Conservation (phyloP, 2,329 filamentous ascomycete species). For the Tolypocladium ophioglossoides region DNA sequence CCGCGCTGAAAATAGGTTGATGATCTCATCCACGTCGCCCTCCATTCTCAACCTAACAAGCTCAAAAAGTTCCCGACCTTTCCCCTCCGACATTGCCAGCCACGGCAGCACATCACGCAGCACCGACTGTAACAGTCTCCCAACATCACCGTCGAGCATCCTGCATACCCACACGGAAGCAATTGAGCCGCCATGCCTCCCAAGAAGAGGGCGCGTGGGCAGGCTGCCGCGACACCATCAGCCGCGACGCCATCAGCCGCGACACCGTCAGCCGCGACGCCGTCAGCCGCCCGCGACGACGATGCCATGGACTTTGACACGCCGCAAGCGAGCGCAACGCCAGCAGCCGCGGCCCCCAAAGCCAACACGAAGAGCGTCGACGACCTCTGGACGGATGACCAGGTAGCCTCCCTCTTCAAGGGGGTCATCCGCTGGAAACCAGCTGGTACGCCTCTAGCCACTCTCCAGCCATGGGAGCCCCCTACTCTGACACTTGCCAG, state of each 20-base stretch:
- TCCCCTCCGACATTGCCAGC: background rate
- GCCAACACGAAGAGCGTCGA: conserved; percentile 22
- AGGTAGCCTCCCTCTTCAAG: conserved; percentile 87
- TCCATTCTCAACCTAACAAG: background rate
- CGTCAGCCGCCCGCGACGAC: conserved; percentile 40
- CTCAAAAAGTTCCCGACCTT: background rate
- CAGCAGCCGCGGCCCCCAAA: conserved; percentile 13
- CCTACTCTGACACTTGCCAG: conserved; percentile 26
- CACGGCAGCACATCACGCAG: background rate
- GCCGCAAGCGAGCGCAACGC: conserved; percentile 41
- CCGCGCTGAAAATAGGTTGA: background rate
- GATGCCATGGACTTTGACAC: conserved; percentile 52
- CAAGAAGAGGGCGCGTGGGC: conserved; percentile 54
- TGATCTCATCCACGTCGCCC: background rate
- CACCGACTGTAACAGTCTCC: background rate
- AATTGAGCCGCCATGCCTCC: conserved; percentile 46
- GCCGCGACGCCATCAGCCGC: conserved; percentile 42
- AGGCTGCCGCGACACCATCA: conserved; percentile 46
- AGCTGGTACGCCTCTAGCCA: conserved; percentile 49
- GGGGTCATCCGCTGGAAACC: conserved; percentile 92
- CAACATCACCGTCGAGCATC: background rate
- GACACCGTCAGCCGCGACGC: conserved; percentile 52
- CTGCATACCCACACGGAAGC: background rate
- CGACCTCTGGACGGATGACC: conserved; percentile 90
- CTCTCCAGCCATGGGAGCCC: background rate